phyloP scores from a whole-genome alignment of 1,284 basidiomycete species.

The Rhodotorula sp. region DNA sequence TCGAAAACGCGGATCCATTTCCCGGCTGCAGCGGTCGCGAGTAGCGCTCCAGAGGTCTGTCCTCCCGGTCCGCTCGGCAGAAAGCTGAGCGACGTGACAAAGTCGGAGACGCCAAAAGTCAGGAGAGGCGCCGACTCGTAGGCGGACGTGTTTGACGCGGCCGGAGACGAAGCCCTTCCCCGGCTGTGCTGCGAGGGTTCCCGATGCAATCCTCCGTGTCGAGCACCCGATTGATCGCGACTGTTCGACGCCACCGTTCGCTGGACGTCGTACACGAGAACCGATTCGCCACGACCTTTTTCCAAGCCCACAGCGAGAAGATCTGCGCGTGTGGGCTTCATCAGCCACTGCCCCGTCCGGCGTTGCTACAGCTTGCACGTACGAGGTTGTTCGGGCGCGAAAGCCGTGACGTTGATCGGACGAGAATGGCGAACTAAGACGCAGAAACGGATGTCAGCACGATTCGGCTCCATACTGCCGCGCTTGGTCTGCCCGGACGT shows the following conservation, averaged over 20 bases:
- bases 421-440: slow-evolving; percentile 41
- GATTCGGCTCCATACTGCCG: accelerated
- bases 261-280: slow-evolving; percentile 42
- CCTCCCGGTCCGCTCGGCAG: slow-evolving; percentile 23
- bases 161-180: slow-evolving; percentile 15
- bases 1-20: slow-evolving; percentile 44
- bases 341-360: too few relatives aligned
- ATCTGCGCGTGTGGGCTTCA: neutral
- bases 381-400: slow-evolving; percentile 35
- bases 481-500: neutral
- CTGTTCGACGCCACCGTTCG: slow-evolving; percentile 4
- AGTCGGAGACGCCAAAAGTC: slow-evolving; percentile 39
- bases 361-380: neutral
- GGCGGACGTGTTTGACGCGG: neutral
- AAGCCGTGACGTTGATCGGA: slow-evolving; percentile 42
- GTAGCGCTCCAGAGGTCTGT: slow-evolving; percentile 25
- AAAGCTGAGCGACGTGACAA: slow-evolving; percentile 40
- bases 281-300: slow-evolving; percentile 42
- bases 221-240: neutral
- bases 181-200: slow-evolving; percentile 13
- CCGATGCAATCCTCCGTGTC: slow-evolving; percentile 6
- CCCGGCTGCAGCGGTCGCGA: slow-evolving; percentile 39
- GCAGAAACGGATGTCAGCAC: neutral
- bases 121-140: slow-evolving; percentile 33
- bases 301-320: slow-evolving; percentile 43